Evolutionary conservation across 2,329 filamentous ascomycete genomes (phyloP).

Genomic region (Falciphora oryzae): DNA sequence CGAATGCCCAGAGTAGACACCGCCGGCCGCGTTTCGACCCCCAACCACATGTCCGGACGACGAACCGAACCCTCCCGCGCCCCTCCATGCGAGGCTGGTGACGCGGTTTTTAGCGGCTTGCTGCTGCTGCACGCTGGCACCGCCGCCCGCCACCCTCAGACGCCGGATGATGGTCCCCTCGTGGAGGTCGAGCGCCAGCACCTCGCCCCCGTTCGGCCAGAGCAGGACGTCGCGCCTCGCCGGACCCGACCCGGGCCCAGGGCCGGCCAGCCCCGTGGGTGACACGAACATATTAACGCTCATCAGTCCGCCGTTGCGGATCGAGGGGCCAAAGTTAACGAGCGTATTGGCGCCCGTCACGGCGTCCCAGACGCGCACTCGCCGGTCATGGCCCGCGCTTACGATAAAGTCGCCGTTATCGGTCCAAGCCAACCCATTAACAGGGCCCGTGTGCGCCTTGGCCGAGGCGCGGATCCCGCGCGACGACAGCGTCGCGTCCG

Average conservation of each 20-base stretch:
- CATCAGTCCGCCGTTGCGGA: constrained; percentile 66
- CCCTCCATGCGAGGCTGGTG: constrained; percentile 69
- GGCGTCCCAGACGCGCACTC: constrained; percentile 83
- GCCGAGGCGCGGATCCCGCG: constrained; percentile 40
- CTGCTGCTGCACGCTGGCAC: constrained; percentile 30
- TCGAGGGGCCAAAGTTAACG: constrained; percentile 75
- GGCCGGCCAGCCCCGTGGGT: constrained; percentile 49
- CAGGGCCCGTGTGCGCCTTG: constrained; percentile 71
- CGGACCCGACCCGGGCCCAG: constrained; percentile 16
- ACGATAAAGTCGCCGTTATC: constrained; percentile 72
- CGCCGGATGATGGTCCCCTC: constrained; percentile 68
- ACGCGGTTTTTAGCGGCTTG: constrained; percentile 61
- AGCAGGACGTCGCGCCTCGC: constrained; percentile 62
- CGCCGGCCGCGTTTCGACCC: constrained; percentile 44
- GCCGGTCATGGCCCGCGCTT: constrained; percentile 75
- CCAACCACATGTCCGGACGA: constrained; percentile 56
- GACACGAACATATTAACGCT: constrained; percentile 55
- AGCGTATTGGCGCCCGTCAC: constrained; percentile 78
- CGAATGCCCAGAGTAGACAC: constrained; percentile 72
- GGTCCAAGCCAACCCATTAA: constrained; percentile 83
- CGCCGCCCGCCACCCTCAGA: constrained; percentile 42
- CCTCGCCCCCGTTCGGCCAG: constrained; percentile 76
- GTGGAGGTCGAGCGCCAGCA: constrained; percentile 73
- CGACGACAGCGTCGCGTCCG: constrained; percentile 25
- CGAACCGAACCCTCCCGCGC: constrained; percentile 52